A percentile compares a stretch with the other conserved stretches of the same genome.
Conservation (phyloP, 441 rosid species). For the Hura crepitans region DNA sequence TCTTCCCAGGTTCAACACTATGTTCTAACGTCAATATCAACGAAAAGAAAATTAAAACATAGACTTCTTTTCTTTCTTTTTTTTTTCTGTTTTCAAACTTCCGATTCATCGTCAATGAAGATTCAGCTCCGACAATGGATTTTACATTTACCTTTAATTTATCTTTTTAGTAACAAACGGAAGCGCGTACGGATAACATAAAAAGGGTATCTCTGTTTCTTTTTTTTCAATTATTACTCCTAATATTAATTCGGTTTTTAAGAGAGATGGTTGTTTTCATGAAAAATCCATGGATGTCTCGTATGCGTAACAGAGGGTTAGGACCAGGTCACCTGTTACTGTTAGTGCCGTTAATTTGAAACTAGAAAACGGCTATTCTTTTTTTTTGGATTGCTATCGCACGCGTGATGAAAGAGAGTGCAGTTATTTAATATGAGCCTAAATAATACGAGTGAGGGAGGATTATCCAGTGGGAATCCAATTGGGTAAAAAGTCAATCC, state of each 20-base stretch:
- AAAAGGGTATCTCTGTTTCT: background rate
- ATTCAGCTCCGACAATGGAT: slow-evolving; percentile 7
- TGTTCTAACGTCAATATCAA: background rate
- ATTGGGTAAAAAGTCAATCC: too few species aligned
- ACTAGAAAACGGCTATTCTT: background rate
- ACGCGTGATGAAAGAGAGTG: too few species aligned
- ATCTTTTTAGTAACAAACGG: background rate
- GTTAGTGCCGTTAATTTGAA: background rate
- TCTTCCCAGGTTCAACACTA: background rate
- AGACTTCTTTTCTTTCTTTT: too few species aligned
- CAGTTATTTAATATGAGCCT: too few species aligned
- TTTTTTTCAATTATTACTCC: background rate
- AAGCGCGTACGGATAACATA: background rate
- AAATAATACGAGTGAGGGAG: too few species aligned
- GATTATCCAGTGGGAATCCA: too few species aligned
- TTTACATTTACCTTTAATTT: background rate
- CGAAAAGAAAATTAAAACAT: too few species aligned
- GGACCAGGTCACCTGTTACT: background rate
- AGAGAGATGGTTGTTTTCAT: background rate
- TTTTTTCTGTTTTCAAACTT: too few species aligned
- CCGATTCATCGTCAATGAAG: background rate
- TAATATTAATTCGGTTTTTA: too few species aligned
- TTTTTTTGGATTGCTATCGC: background rate
- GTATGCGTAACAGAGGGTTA: background rate
- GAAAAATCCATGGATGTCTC: background rate